Evolutionary conservation across 192 early-diverging fungal genomes (phyloP).

Genomic region (Dimargaris cristalligena): DNA sequence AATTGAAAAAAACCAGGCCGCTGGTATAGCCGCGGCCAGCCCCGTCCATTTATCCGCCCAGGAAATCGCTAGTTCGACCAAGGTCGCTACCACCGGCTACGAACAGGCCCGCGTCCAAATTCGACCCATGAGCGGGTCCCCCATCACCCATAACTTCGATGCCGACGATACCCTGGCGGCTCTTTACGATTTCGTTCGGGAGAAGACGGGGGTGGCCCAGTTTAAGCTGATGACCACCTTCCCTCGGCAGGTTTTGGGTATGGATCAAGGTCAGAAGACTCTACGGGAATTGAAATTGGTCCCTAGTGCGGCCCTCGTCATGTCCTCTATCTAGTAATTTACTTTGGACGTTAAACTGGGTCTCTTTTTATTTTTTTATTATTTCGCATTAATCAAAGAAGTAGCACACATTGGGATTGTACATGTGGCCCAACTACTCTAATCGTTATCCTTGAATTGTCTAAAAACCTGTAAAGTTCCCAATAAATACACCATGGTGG

Average conservation of each 20-base stretch:
- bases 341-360: too few species aligned
- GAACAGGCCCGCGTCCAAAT: conserved; percentile 47
- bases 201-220: conserved; percentile 17
- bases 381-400: too few species aligned
- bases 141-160: conserved; percentile 38
- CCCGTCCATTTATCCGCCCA: conserved; percentile 13
- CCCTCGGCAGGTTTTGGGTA: conserved; percentile 31
- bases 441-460: too few species aligned
- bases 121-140: conserved; percentile 28
- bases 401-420: too few species aligned
- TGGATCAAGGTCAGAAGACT: conserved; percentile 31
- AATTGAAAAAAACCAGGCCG: conserved; percentile 21
- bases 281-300: conserved; percentile 46
- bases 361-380: too few species aligned
- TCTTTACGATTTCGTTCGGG: conserved; percentile 32
- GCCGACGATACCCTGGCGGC: conserved; percentile 33
- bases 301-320: conserved; percentile 43
- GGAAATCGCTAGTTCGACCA: conserved; percentile 16
- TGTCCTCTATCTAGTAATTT: too few species aligned
- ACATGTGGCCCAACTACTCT: too few species aligned
- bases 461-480: too few species aligned
- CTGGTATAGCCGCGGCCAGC: neutral
- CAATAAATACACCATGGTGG: too few species aligned
- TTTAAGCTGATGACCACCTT: conserved; percentile 46
- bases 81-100: conserved; percentile 22